Evolutionary conservation across 1,284 basidiomycete species (phyloP), one percentile per base, ranked within the genome.

Genomic region (Tilletia setariae): DNA sequence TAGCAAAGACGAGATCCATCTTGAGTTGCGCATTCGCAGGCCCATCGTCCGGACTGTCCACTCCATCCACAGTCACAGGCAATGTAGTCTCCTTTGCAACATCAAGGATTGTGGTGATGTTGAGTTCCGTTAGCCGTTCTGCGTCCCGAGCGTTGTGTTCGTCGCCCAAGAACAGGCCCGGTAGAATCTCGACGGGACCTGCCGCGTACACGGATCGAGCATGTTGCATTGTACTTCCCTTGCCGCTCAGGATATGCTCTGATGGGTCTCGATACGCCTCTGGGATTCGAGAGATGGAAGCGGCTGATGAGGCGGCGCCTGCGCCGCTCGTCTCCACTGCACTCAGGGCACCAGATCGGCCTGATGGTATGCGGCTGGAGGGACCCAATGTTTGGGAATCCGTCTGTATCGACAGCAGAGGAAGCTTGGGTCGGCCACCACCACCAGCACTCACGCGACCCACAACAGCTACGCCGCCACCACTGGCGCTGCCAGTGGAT

Each of bases 61-160:
- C 25, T 30, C 15, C 56, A 61, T 73, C 67, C 4, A 42, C 42
- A 35, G 71, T 69, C 43, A 76, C 77, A 2, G 76, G 69, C 46
- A 78, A 65, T 0, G 67, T 64, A 1, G 78, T 79, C 71, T 79
- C 78, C 84, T 96, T 95, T 42, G 95, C 95, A 42, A 98, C 95
- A 82, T 97, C 97, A 82, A 98, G 87, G 21, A 97, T 88, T 53
- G 90, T 88, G 70, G 87, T 88, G 82, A 95, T 92, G 65, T 89
- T 88, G 44, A 89, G 86, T 67, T 89, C 86, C n/a, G 87, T 82
- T 68, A 94, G 87, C 62, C 86, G 85, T 53, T 85, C 84, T 87
- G 89, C 90, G 83, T 94, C 90, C 66, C 88, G 87, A 42, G 92
- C 91, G 73, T 95, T 95, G 83, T 95, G 92, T 83, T 97, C 94